Evolutionary conservation across 73 alveolate genomes (phyloP), one percentile per base, ranked within the genome.

Genomic region (Stentor coeruleus): DNA sequence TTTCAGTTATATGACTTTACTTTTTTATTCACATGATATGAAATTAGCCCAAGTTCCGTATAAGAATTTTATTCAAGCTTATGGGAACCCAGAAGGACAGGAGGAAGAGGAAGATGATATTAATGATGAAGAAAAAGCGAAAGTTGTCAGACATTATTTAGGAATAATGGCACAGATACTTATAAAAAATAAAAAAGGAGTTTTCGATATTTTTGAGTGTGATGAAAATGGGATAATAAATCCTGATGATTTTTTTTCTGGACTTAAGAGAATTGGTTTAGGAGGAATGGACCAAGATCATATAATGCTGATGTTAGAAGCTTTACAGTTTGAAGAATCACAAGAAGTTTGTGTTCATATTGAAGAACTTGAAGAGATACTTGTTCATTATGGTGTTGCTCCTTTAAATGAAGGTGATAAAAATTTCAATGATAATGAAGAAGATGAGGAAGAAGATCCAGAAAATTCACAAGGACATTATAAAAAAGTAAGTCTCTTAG

Each of bases 351-450:
- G 79, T 40, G 33, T 66, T 11, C n/a, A 31, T 2, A 66, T 66
- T 66, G 79, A 66, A 11, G 79, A 66, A 31, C 79, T 66, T 20
- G 79, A 66, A 66, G 79, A 66, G 33, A 66, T 66, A 14, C 37
- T 66, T 20, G 39, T 26, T 20, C 79, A 66, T 2, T 66, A 66
- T 33, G 79, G 79, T 28, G 79, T 66, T 66, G 35, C 73, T 20
- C 35, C 73, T 1, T 31, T 20, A 57, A 57, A 31, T 20, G 79
- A 66, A 14, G n/a, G 40, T 1, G n/a, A 31, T 28, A 31, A 20
- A 66, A 11, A 26, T 0, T 40, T 31, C 11, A 66, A 66, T 20
- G 37, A 31, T 2, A 57, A 57, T 20, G 28, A 57, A 57, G 15
- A n/a, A 57, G 28, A 31, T 31, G 35, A 31, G 28, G 15, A n/a